Evolutionary conservation across 2,329 filamentous ascomycete genomes (phyloP), one percentile per base, ranked within the genome.

Genomic region (Calonectria montana): DNA sequence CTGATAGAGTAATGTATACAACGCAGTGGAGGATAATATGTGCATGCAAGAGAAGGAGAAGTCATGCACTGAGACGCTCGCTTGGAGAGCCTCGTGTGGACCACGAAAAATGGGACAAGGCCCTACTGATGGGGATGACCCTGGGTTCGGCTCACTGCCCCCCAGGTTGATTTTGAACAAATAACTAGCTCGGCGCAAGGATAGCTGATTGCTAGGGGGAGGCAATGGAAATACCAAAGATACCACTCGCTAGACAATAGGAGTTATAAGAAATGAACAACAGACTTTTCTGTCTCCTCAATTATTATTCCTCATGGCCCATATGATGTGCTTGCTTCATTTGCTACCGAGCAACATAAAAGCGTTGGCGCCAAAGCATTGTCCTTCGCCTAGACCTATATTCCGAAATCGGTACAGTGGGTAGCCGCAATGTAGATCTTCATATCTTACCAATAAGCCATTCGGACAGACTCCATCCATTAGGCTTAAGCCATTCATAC

Each of bases 1-100:
- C 76, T 77, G 78, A 83, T 82, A 82, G 82, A 83, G 78, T 84
- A 83, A 84, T 84, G 82, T 83, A 82, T 84, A 84, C 78, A 83
- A 80, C 72, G 69, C 76, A 77, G 77, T 73, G 80, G 80, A 76
- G 53, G 78, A 74, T 83, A 83, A 83, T 83, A 75, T 74, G 81
- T 83, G 82, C 80, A 82, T 80, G 75, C 74, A 13, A 61, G 74
- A 73, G 61, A 67, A 43, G 55, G 76, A 64, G 73, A 48, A 74
- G 74, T 69, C 76, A 79, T 80, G 77, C 78, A 82, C 77, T 62
- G 75, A 80, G 74, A 81, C 81, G 75, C 77, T 83, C 81, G 81
- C 78, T 81, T 76, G 70, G 65, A 73, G 77, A 80, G 79, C 74
- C 75, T 76, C 75, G 70, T 76, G 41, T 69, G 63, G 67, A 72